phyloP scores from a whole-genome alignment of 75 land plant genomes.

The Pinus taeda region DNA sequence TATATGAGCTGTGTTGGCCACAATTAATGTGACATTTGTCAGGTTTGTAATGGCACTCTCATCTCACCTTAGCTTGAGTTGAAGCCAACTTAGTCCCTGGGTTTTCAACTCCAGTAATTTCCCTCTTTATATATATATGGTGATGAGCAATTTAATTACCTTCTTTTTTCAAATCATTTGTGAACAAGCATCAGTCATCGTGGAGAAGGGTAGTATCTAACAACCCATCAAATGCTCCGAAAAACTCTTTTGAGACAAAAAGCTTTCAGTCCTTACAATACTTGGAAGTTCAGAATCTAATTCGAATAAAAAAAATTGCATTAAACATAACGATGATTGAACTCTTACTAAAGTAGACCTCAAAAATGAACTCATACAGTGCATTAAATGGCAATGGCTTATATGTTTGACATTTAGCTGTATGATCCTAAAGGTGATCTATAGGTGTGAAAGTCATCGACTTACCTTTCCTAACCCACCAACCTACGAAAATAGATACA shows the following conservation, averaged over 20 bases:
- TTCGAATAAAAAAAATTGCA: neutral
- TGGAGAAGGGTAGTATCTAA: neutral
- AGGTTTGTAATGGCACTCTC: no score
- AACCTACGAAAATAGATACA: conserved; percentile 54
- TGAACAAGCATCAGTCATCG: no score
- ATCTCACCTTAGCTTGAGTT: no score
- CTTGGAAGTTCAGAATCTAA: neutral
- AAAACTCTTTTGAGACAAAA: neutral
- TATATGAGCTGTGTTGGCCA: no score
- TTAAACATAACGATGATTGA: neutral
- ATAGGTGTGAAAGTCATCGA: conserved; percentile 65
- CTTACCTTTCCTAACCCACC: conserved; percentile 42
- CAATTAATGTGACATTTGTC: no score
- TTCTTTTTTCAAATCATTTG: no score
- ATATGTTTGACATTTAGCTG: neutral
- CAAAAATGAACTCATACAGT: neutral
- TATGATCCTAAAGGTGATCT: conserved; percentile 26
- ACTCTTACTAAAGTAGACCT: neutral
- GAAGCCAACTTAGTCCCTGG: no score
- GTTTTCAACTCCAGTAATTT: no score
- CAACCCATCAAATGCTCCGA: neutral
- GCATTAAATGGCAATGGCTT: neutral
- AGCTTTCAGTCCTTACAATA: neutral
- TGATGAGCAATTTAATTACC: no score
- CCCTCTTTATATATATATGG: no score